phyloP scores from a whole-genome alignment of 768 basidiomycete species.

The Royoungia palumana region DNA sequence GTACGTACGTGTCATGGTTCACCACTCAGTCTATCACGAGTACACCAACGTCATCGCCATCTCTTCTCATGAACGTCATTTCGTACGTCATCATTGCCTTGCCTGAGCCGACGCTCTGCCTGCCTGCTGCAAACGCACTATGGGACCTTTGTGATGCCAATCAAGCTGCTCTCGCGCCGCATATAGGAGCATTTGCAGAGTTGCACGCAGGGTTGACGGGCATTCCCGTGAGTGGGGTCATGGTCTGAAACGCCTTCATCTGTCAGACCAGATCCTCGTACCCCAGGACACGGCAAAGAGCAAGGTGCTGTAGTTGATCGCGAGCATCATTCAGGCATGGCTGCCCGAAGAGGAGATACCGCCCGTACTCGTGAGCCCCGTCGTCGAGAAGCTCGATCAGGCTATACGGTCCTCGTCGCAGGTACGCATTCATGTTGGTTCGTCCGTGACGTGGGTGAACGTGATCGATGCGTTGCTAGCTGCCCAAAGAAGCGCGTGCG shows the following conservation, averaged over 20 bases:
- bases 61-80: constrained; percentile 61
- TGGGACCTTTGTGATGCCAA: constrained; percentile 90
- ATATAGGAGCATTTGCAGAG: constrained; percentile 81
- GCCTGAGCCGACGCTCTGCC: constrained; percentile 58
- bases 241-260: background rate
- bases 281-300: constrained; percentile 76
- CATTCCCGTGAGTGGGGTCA: constrained; percentile 57
- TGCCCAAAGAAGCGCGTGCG: constrained; percentile 68
- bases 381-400: constrained; percentile 65
- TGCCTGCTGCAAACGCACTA: constrained; percentile 76
- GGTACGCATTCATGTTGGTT: constrained; percentile 36
- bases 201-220: constrained; percentile 72
- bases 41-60: constrained; percentile 30
- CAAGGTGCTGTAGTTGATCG: constrained; percentile 89
- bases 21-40: constrained; percentile 43
- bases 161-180: constrained; percentile 71
- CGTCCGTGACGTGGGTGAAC: background rate
- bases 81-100: constrained; percentile 70
- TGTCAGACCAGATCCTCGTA: background rate
- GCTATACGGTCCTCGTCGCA: constrained; percentile 52
- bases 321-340: constrained; percentile 89
- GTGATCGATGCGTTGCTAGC: constrained; percentile 34
- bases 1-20: constrained; percentile 79
- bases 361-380: constrained; percentile 74
- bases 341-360: constrained; percentile 74